Evolutionary conservation across 1,284 basidiomycete species (phyloP).

Genomic region (Agaricales sp.): DNA sequence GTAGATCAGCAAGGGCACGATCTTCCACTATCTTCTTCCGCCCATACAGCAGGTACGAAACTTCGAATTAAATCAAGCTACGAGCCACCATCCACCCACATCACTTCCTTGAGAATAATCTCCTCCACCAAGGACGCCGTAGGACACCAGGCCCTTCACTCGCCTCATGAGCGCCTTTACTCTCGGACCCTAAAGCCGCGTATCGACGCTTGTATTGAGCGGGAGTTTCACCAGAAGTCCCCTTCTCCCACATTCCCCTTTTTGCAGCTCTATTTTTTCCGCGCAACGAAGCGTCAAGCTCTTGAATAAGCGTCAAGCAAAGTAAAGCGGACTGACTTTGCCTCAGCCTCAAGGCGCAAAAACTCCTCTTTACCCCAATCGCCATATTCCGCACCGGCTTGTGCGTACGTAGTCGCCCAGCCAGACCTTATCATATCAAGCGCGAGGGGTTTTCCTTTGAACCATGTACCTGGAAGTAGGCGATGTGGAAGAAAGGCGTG

Average conservation of each 20-base stretch:
- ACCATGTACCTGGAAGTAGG: constrained; percentile 36
- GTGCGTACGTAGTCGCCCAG: constrained; percentile 66
- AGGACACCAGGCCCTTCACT: too few species aligned
- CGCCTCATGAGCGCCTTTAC: too few species aligned
- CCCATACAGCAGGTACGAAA: too few species aligned
- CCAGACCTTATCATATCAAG: constrained; percentile 74
- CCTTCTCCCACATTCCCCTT: constrained; percentile 66
- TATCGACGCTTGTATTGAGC: constrained; percentile 72
- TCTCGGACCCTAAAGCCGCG: constrained; percentile 19
- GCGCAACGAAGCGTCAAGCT: neutral
- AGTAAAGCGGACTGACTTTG: constrained; percentile 41
- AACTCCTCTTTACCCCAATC: constrained; percentile 53
- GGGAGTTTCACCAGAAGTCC: constrained; percentile 52
- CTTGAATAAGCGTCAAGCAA: neutral
- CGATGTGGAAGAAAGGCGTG: constrained; percentile 39
- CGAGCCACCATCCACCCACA: too few species aligned
- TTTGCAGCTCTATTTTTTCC: constrained; percentile 32
- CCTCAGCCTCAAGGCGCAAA: constrained; percentile 46
- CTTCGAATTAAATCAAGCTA: too few species aligned
- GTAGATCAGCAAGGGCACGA: too few species aligned
- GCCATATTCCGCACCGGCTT: constrained; percentile 73
- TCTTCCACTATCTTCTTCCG: too few species aligned
- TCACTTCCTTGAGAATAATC: too few species aligned
- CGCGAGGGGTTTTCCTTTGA: constrained; percentile 46
- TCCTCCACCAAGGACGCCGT: too few species aligned